Evolutionary conservation across 257 asterid genomes (phyloP), one percentile per base, ranked within the genome.

Genomic region (Solanum peruvianum): DNA sequence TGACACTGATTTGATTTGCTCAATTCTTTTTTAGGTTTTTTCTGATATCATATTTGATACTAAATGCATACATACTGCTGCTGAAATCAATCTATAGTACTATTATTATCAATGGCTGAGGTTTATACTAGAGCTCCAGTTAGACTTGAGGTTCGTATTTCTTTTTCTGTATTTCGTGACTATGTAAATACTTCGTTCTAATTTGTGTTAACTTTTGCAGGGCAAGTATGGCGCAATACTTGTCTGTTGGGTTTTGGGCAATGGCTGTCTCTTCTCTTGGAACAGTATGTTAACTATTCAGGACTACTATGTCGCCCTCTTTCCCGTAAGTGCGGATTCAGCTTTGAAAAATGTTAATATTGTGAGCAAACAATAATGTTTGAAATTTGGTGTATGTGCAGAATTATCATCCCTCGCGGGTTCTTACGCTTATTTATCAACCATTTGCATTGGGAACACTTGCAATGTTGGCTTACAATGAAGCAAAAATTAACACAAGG

Each of bases 391-490:
- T 75, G 27, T 41, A 52, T 62, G 25, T 72, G 69, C 90, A 91
- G 92, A 33, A 62, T 3, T 92, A 92, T 89, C 93, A 91, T 85
- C 89, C 93, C 5, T 86, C 93, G 44, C 88, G 95, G 84, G 89
- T 93, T 25, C 94, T 93, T 85, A 91, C 95, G 64, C 94, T 93
- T 45, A 92, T 90, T 2, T 92, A 90, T 87, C 93, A 91, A 69
- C 94, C 95, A n/a, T 92, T 91, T 85, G 95, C 92, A 15, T 86
- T 91, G 11, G 91, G 90, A 83, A 91, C 94, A 9, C 71, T 93
- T 44, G 92, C 89, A 14, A 76, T 89, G 25, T 87, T 92, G 33
- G 84, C 93, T 9, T 90, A 90, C 77, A 33, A 88, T 16, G 94
- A 93, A 90, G 92, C 92, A 11, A 93, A 88, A 42, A 82, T 93